These are phyloP conservation scores for Scenedesmus sp. DNA, from an alignment of 163 green algal species.

Conservation along the genomic window DNA sequence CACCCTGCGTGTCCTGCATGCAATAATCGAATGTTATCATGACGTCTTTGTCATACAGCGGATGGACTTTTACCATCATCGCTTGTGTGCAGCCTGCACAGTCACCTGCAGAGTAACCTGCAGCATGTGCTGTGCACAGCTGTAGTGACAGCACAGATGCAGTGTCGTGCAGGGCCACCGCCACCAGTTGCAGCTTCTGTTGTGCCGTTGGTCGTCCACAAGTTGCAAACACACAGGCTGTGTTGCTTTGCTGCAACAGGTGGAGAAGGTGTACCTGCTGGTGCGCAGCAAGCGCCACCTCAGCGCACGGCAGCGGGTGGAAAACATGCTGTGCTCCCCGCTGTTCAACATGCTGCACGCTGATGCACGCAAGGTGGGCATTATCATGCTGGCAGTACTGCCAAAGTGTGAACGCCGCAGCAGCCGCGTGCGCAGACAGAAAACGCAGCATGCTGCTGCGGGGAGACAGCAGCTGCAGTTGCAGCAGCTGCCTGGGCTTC, in stretches of 20 bases:
- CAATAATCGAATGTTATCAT: neutral
- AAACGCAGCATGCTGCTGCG: too few species aligned
- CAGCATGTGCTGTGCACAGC: neutral
- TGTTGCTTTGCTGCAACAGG: neutral
- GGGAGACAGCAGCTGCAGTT: too few species aligned
- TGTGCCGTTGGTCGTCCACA: neutral
- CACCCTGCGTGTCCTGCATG: neutral
- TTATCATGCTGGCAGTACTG: too few species aligned
- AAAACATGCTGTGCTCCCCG: neutral
- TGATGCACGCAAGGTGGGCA: neutral
- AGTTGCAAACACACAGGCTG: neutral
- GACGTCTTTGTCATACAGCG: too few species aligned
- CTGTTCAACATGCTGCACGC: constrained; percentile 43
- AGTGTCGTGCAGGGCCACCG: too few species aligned
- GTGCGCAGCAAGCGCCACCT: constrained; percentile 18
- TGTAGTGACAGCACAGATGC: neutral
- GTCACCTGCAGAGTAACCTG: neutral
- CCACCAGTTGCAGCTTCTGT: neutral
- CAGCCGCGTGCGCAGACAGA: too few species aligned
- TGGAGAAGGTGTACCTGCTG: constrained; percentile 36
- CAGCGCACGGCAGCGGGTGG: constrained; percentile 13
- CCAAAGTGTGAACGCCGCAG: too few species aligned
- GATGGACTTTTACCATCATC: too few species aligned
- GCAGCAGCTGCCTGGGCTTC: too few species aligned
- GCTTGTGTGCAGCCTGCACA: neutral